Evolutionary conservation across 2,329 filamentous ascomycete species (phyloP).

Genomic region (Cephalotrichum gorgonifer): DNA sequence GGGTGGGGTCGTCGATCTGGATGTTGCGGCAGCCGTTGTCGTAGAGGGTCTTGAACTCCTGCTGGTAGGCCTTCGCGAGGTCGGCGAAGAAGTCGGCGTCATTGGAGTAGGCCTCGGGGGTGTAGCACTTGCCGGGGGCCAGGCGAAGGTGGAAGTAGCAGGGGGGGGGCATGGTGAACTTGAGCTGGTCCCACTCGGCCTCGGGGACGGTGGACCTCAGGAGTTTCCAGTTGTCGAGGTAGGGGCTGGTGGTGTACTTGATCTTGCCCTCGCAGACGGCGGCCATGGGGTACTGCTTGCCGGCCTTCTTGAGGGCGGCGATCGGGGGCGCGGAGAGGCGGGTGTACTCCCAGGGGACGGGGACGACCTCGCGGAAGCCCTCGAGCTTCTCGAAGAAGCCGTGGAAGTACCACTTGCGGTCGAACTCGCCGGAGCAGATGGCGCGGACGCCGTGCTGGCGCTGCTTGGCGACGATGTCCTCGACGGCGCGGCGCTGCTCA

Average conservation of each 20-base stretch:
- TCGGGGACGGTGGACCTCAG: conserved; percentile 35
- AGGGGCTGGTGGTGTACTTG: conserved; percentile 26
- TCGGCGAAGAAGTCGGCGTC: conserved; percentile 48
- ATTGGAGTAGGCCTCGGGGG: conserved; percentile 36
- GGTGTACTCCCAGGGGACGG: conserved; percentile 25
- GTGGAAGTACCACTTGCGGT: conserved; percentile 37
- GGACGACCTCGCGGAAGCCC: conserved; percentile 25
- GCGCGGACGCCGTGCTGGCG: conserved; percentile 50
- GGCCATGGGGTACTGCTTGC: conserved; percentile 26
- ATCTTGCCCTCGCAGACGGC: conserved; percentile 32
- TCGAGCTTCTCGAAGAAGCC: conserved; percentile 37
- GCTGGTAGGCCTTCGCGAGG: conserved; percentile 43
- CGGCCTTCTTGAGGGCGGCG: conserved; percentile 25
- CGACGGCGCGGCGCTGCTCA: conserved; percentile 52
- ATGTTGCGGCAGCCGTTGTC: conserved; percentile 44
- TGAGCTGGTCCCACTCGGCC: conserved; percentile 51
- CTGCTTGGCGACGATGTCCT: conserved; percentile 55
- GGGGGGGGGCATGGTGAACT: conserved; percentile 57
- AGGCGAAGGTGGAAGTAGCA: conserved; percentile 55
- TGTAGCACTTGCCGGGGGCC: conserved; percentile 41
- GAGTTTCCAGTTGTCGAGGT: conserved; percentile 31
- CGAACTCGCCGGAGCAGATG: conserved; percentile 61
- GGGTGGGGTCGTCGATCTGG: conserved; percentile 53
- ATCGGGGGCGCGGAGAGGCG: conserved; percentile 27
- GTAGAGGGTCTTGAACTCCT: conserved; percentile 43